Conservation (phyloP, 2,329 filamentous ascomycete genomes). For the Pestalotiopsis sp. region DNA sequence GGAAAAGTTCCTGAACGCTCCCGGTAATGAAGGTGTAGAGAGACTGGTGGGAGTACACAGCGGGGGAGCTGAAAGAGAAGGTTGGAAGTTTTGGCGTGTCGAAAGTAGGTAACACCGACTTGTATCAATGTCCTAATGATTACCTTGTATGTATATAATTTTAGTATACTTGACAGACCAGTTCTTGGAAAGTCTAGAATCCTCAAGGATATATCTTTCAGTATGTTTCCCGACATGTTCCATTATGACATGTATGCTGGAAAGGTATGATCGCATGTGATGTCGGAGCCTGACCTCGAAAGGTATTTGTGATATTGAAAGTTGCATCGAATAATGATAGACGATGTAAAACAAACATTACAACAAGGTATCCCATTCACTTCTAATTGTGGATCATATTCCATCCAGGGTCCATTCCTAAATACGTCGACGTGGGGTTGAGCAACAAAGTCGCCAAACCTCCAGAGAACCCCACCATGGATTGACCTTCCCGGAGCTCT, state of each 20-base stretch:
- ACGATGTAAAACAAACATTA: background rate
- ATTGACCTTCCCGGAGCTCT: constrained; percentile 4
- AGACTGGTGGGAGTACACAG: constrained; percentile 78
- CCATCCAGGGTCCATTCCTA: background rate
- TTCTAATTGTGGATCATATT: background rate
- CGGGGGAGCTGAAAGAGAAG: constrained; percentile 67
- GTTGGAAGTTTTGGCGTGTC: constrained; percentile 85
- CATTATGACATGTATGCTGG: too few relatives aligned
- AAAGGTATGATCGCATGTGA: too few relatives aligned
- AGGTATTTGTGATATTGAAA: too few relatives aligned
- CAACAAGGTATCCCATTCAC: background rate
- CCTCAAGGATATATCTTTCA: background rate
- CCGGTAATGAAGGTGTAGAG: constrained; percentile 84
- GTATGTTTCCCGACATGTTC: background rate
- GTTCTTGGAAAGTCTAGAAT: background rate
- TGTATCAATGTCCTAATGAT: background rate
- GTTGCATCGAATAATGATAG: too few relatives aligned
- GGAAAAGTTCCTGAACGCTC: constrained; percentile 77
- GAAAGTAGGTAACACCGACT: constrained; percentile 41
- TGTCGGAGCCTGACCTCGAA: too few relatives aligned
- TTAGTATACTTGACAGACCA: background rate
- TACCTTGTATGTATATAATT: background rate
- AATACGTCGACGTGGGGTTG: constrained; percentile 6
- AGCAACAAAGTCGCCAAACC: constrained; percentile 2
- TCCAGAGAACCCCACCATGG: constrained; percentile 8